A percentile compares a stretch with the other conserved stretches of the same genome.
These are phyloP conservation scores for Ganoderma sp. DNA, from an alignment of 1,284 basidiomycete species.

Conservation along the genomic window DNA sequence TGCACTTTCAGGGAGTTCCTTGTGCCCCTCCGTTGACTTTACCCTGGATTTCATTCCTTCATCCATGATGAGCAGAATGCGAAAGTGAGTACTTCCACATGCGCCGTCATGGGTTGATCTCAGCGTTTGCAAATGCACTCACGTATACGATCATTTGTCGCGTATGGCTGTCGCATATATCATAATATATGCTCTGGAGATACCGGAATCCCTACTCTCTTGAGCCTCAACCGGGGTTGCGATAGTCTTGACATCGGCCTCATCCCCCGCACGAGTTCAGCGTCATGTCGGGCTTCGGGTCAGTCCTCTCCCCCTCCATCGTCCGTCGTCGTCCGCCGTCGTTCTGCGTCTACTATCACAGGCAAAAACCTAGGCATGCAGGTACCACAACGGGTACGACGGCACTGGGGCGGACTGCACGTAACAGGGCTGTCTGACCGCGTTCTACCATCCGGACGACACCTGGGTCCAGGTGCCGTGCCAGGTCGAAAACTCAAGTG, in stretches of 20 bases:
- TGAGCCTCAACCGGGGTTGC: background rate
- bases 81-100: background rate
- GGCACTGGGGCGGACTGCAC: too few relatives aligned
- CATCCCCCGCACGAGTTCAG: conserved; percentile 47
- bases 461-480: too few relatives aligned
- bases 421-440: too few relatives aligned
- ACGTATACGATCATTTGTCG: background rate
- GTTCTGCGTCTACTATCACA: too few relatives aligned
- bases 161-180: too few relatives aligned
- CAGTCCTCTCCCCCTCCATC: background rate
- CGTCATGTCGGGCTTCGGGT: conserved; percentile 42
- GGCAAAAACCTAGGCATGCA: too few relatives aligned
- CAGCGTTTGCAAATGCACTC: background rate
- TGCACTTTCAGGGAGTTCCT: background rate
- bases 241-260: conserved; percentile 49
- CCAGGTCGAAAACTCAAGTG: too few relatives aligned
- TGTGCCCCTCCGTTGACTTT: background rate
- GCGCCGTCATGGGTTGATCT: background rate
- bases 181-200: background rate
- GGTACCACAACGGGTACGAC: too few relatives aligned
- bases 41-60: too few relatives aligned
- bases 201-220: background rate
- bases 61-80: too few relatives aligned
- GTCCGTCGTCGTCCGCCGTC: too few relatives aligned
- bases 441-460: too few relatives aligned